Evolutionary conservation across 2,329 filamentous ascomycete species (phyloP).

Genomic region (Ilyonectria sp.): DNA sequence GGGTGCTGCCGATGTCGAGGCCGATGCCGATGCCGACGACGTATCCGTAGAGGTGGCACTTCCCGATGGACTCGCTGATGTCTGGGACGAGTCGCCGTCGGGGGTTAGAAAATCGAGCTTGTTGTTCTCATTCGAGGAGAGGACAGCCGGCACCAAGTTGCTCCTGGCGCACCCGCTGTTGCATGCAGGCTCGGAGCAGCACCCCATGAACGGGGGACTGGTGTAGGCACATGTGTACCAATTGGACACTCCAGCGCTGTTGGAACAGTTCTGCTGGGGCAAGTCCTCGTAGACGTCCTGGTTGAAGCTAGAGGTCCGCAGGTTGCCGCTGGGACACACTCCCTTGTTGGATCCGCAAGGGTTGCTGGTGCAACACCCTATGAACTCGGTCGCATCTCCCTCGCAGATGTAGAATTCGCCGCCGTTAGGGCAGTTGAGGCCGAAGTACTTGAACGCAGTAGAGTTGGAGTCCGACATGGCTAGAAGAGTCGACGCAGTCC

Average conservation of each 20-base stretch:
- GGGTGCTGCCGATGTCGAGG: conserved; percentile 8
- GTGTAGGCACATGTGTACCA: conserved; percentile 56
- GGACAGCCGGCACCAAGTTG: conserved; percentile 33
- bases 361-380: conserved; percentile 59
- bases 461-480: conserved; percentile 37
- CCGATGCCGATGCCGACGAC: background rate
- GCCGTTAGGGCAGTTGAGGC: conserved; percentile 51
- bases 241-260: conserved; percentile 28
- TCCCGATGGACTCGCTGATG: background rate
- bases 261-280: conserved; percentile 52
- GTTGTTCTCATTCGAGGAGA: conserved; percentile 33
- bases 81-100: background rate
- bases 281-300: conserved; percentile 50
- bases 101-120: conserved; percentile 37
- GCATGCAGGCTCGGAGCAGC: conserved; percentile 52
- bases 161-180: conserved; percentile 29
- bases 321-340: conserved; percentile 49
- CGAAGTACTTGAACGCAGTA: conserved; percentile 35
- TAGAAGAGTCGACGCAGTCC: background rate
- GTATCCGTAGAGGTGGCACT: background rate
- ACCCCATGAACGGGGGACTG: conserved; percentile 57
- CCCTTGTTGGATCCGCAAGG: conserved; percentile 52
- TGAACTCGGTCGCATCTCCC: conserved; percentile 50
- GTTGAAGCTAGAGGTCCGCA: conserved; percentile 52
- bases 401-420: conserved; percentile 58